Evolutionary conservation across 1,139 yeast species (phyloP), one percentile per base, ranked within the genome.

Genomic region (Debaryomycetaceae sp.): DNA sequence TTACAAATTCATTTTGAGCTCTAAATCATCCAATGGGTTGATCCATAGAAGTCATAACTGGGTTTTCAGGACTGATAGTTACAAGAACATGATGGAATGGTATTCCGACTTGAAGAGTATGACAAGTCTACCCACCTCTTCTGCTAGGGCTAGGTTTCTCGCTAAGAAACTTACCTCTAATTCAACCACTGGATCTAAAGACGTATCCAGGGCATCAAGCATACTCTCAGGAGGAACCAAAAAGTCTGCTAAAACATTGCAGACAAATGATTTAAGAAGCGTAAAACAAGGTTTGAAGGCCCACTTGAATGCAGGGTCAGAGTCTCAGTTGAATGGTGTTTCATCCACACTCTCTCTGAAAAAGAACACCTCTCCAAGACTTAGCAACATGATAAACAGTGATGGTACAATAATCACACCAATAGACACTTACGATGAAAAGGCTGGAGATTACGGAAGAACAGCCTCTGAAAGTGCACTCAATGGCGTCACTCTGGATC

Each of bases 41-140:
- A 72, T 73, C 59, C 86, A 85, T 53, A 78, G 89, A 58, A 87
- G 89, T 42, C 97, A 91, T 66, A 90, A 89, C 58, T 90, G 95
- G 89, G 96, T 90, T 8, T 91, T 93, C 69, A 77, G 96, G 56
- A 84, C 95, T 23, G 91, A 87, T 58, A 79, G 85, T 39, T 86
- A 86, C 57, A 84, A 82, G 40, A 70, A 78, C 41, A 86, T 90
- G 91, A 81, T 85, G 58, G 79, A 76, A 24, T 93, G 99, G 99
- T 88, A 80, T 63, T 78, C 79, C 51, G 95, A 87, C 59, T 74
- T 91, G 51, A 82, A 82, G 57, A 72, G 73, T 38, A 71, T 89
- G 56, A 86, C 89, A 6, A 65, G 71, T 34, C 69, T 84, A 53
- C 71, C 81, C 14, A 75, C 78, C 5, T 84, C 88, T 3, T 63